Evolutionary conservation across 1,139 yeast species (phyloP).

Genomic region (Cylindricascospora bacillispora): DNA sequence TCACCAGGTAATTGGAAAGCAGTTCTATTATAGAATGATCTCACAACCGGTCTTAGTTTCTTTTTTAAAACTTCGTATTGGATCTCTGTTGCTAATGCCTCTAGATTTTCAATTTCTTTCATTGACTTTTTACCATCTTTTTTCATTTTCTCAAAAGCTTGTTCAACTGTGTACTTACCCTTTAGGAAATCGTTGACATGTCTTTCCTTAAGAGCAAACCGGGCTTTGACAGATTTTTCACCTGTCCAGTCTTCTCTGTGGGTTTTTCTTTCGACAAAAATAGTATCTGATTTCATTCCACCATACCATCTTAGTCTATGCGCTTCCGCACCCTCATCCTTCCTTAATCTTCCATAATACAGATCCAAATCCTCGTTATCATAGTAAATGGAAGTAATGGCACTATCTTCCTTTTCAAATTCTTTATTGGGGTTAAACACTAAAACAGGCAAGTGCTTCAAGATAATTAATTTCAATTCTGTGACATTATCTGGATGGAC

Average conservation of each 20-base stretch:
- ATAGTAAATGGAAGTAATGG: conserved; percentile 90
- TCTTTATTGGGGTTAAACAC: conserved; percentile 95
- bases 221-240: conserved; percentile 93
- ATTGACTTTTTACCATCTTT: conserved; percentile 81
- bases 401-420: conserved; percentile 86
- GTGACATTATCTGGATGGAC: conserved; percentile 98
- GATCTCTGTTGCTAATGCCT: conserved; percentile 81
- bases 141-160: conserved; percentile 84
- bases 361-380: conserved; percentile 83
- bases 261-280: conserved; percentile 92
- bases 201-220: conserved; percentile 85
- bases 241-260: conserved; percentile 99
- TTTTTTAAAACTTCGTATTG: conserved; percentile 80
- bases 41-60: conserved; percentile 81
- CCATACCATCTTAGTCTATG: conserved; percentile 98
- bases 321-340: conserved; percentile 98
- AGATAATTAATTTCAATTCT: conserved; percentile 82
- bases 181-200: conserved; percentile 70
- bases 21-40: conserved; percentile 94
- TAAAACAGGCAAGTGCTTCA: conserved; percentile 90
- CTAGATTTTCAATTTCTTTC: conserved; percentile 83
- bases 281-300: conserved; percentile 86
- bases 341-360: conserved; percentile 85
- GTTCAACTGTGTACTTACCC: conserved; percentile 78
- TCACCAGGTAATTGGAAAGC: conserved; percentile 99